These are phyloP conservation scores for Sporothrix humicola DNA, from an alignment of 2,329 filamentous ascomycete genomes.

Conservation along the genomic window DNA sequence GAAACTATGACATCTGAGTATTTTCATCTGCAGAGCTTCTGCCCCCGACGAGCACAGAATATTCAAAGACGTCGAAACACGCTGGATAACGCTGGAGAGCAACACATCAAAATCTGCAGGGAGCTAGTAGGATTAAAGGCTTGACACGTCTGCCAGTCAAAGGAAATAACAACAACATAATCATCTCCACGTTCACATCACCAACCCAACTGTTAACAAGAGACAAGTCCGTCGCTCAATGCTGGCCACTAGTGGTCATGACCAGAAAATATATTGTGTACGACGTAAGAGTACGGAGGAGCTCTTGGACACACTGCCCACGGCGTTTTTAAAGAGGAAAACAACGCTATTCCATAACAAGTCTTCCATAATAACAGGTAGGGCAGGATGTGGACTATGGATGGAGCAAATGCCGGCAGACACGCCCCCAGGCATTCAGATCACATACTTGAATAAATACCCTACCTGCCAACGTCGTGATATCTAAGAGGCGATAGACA, in stretches of 20 bases:
- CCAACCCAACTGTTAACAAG: not conserved
- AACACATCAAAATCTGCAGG: too few relatives aligned
- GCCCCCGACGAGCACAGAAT: not conserved
- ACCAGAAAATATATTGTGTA: too few relatives aligned
- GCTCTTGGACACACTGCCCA: too few relatives aligned
- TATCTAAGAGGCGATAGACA: not conserved
- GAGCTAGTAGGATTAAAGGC: not conserved
- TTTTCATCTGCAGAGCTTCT: too few relatives aligned
- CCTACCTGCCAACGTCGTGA: too few relatives aligned
- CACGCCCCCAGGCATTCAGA: not conserved
- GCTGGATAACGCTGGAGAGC: too few relatives aligned
- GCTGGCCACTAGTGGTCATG: too few relatives aligned
- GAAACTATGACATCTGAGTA: too few relatives aligned
- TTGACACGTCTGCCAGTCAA: not conserved
- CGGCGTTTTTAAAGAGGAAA: not conserved
- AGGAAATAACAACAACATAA: not conserved
- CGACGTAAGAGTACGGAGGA: too few relatives aligned
- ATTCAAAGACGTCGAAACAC: too few relatives aligned
- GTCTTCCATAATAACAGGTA: not conserved
- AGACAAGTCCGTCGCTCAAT: not conserved
- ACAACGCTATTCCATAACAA: not conserved
- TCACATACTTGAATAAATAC: too few relatives aligned
- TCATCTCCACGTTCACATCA: not conserved
- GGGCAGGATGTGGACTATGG: not conserved
- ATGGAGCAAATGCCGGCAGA: constrained; percentile 1